Evolutionary conservation across 805 yeast genomes (phyloP), one percentile per base, ranked within the genome.

Genomic region (Barnettozyma vustinii): DNA sequence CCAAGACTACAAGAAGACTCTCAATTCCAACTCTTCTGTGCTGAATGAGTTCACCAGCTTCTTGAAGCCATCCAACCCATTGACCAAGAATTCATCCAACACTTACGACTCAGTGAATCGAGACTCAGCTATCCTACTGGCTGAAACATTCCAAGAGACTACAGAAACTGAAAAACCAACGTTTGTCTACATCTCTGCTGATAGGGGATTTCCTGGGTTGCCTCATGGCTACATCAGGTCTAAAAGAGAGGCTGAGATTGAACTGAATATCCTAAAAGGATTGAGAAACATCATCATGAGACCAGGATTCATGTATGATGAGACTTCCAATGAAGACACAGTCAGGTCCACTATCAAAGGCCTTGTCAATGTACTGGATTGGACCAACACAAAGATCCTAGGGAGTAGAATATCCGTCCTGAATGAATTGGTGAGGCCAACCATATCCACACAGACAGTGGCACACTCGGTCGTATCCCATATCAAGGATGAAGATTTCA

Each of bases 301-400:
- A 52, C 97, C 97, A 0, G 95, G 95, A 0, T 80, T 89, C 56
- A 82, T 90, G 90, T 85, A 69, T 59, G 95, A 87, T 60, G 79
- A 72, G 35, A 59, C 59, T 40, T 54, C 60, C 2, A 54, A 61
- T 8, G 53, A 58, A 7, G 57, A 60, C 30, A 68, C 68, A 43
- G 57, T 65, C 23, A 65, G 87, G 48, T 65, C 69, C 12, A 49
- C 68, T 1, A 52, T 83, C 41, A 76, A 73, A 48, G 52, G 59
- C 20, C 65, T 73, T 2, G 63, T 85, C 25, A 69, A 73, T 42
- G 26, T 73, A 4, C 66, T 76, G 40, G 71, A 75, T 53, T 62
- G 65, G 48, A 68, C 74, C 15, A 80, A 83, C 52, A 61, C 68
- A 19, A 50, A 58, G 5, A 40, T 79, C n/a, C 44, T 80, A 12